A percentile compares a stretch with the other conserved stretches of the same genome.
Conservation (phyloP, 2,329 filamentous ascomycete species). For the Xylaria polymorpha region DNA sequence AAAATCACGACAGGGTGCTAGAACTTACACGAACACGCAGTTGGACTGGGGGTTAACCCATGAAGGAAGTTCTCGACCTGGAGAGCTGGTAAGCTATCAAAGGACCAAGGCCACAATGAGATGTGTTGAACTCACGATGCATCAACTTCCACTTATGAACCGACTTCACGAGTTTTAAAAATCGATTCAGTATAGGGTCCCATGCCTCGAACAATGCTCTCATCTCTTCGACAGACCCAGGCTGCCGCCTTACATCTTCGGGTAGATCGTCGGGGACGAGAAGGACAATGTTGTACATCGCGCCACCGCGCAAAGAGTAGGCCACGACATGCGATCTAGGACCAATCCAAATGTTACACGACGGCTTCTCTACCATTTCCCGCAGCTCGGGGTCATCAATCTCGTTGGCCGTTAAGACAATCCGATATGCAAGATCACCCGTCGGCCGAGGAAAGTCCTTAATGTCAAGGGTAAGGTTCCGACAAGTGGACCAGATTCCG, state of each 20-base stretch:
- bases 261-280: conserved; percentile 73
- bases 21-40: conserved; percentile 60
- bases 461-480: conserved; percentile 59
- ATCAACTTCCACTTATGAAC: conserved; percentile 79
- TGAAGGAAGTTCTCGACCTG: conserved; percentile 57
- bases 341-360: conserved; percentile 72
- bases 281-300: conserved; percentile 74
- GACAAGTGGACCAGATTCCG: conserved; percentile 70
- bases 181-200: conserved; percentile 67
- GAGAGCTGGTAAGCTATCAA: not conserved
- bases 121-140: conserved; percentile 53
- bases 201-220: conserved; percentile 67
- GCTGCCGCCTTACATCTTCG: conserved; percentile 60
- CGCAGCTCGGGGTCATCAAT: conserved; percentile 63
- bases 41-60: conserved; percentile 65
- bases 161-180: conserved; percentile 62
- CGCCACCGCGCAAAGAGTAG: conserved; percentile 69
- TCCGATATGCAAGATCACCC: conserved; percentile 73
- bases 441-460: conserved; percentile 65
- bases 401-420: conserved; percentile 65
- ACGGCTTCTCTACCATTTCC: conserved; percentile 63
- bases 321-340: conserved; percentile 70
- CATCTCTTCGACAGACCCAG: conserved; percentile 71
- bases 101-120: conserved; percentile 2
- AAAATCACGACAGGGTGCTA: conserved; percentile 45